phyloP scores from a whole-genome alignment of 495 filamentous ascomycete species.

The Neurospora sp. region DNA sequence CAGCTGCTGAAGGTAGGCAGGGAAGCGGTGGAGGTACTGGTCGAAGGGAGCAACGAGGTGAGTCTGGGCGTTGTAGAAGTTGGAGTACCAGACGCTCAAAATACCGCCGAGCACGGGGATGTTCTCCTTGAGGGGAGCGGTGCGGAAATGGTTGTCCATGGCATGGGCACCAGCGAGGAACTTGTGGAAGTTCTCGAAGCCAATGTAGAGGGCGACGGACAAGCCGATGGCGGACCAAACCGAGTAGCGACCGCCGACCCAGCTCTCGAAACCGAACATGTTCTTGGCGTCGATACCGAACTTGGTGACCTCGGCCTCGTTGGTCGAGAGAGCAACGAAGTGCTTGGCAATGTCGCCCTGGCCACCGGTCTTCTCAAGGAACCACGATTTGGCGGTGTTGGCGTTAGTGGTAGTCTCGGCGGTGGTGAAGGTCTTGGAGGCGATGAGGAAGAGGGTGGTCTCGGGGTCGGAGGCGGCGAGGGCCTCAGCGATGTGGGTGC shows the following conservation, averaged over 20 bases:
- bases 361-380: slow-evolving; percentile 66
- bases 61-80: slow-evolving; percentile 96
- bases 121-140: slow-evolving; percentile 84
- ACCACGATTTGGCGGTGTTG: slow-evolving; percentile 94
- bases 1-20: slow-evolving; percentile 95
- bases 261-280: slow-evolving; percentile 98
- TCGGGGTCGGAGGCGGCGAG: slow-evolving; percentile 82
- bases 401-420: slow-evolving; percentile 96
- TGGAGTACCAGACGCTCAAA: slow-evolving; percentile 94
- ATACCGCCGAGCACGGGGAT: slow-evolving; percentile 88
- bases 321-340: slow-evolving; percentile 96
- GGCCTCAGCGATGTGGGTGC: slow-evolving; percentile 94
- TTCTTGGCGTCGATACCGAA: slow-evolving; percentile 96
- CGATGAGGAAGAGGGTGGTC: slow-evolving; percentile 93
- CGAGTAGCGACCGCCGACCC: slow-evolving; percentile 96
- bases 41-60: slow-evolving; percentile 97
- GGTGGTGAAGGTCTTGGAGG: slow-evolving; percentile 98
- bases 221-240: slow-evolving; percentile 98
- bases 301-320: slow-evolving; percentile 88
- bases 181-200: slow-evolving; percentile 93
- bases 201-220: slow-evolving; percentile 87
- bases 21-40: slow-evolving; percentile 98
- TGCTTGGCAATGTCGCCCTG: slow-evolving; percentile 91
- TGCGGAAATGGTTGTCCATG: slow-evolving; percentile 97
- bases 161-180: slow-evolving; percentile 92